Evolutionary conservation across 371 early-diverging fungal species (phyloP).

Genomic region (Haplosporangium sp.): DNA sequence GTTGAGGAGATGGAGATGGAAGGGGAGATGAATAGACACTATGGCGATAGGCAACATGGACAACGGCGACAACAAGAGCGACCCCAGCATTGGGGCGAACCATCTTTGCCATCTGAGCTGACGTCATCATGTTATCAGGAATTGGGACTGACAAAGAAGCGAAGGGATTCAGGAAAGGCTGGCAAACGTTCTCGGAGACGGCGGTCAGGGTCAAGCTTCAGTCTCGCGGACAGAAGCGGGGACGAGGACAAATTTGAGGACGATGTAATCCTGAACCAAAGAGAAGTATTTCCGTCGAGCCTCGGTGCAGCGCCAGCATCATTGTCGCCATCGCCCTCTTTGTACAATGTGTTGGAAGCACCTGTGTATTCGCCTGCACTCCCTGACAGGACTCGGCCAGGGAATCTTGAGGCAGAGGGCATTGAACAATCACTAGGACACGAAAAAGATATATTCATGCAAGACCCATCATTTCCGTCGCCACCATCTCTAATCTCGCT

Average conservation of each 20-base stretch:
- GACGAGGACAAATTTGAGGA: background rate
- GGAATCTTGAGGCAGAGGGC: background rate
- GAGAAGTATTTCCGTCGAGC: constrained; percentile 20
- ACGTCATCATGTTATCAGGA: constrained; percentile 30
- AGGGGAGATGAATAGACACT: background rate
- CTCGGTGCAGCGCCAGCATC: constrained; percentile 21
- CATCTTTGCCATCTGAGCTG: constrained; percentile 22
- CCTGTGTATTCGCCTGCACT: constrained; percentile 8
- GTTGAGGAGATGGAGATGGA: background rate
- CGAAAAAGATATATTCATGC: background rate
- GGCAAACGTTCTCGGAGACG: background rate
- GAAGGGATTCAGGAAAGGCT: constrained; percentile 5
- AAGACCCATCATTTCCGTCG: constrained; percentile 13
- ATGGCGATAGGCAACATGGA: no score
- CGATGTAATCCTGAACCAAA: constrained; percentile 16
- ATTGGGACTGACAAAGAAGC: constrained; percentile 21
- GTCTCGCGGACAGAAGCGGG: background rate
- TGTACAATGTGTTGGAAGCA: background rate
- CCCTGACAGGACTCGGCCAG: constrained; percentile 1
- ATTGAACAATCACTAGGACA: background rate
- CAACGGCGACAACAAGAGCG: background rate
- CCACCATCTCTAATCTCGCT: constrained; percentile 15
- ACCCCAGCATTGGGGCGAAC: constrained; percentile 4
- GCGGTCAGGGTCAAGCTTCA: background rate
- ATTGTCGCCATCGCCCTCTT: constrained; percentile 1